Evolutionary conservation across 2,329 filamentous ascomycete species (phyloP), one percentile per base, ranked within the genome.

Genomic region (Grosmannia serpens): DNA sequence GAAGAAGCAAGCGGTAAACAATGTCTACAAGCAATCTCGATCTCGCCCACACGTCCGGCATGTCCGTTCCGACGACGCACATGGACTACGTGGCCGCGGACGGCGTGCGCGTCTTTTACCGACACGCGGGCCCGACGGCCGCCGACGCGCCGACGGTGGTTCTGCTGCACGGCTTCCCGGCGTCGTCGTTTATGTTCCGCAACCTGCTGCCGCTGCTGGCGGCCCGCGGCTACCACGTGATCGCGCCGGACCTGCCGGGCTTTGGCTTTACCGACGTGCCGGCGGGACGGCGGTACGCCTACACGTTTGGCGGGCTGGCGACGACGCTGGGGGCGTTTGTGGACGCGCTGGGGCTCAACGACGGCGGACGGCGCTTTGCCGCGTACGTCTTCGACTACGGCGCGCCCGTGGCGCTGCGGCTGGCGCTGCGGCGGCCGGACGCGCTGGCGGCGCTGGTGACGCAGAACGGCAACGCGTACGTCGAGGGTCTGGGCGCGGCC

Each of bases 351-450:
- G 60, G 69, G 3, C 70, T 84, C 41, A 15, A 33, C 47, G 31
- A 15, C 26, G 49, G 27, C 27, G 38, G 35, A 35, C 61, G 64
- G 17, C 74, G 72, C 35, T 83, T 77, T 68, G 74, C 77, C 17
- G 67, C 82, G 31, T 86, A 84, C 67, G 75, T 85, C 61, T 85
- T 85, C 66, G 82, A 85, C 70, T 85, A 85, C 65, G 82, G 82
- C 55, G 79, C 81, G 0, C 81, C 83, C 0, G 73, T 74, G 0
- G 81, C 75, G 1, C 69, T 83, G 27, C 75, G 80, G 2, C 70
- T 84, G 2, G 81, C 81, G 0, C 71, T 83, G 2, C 62, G 74
- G 50, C 70, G 76, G 2, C 77, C 78, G 0, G 67, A 75, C 1
- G 70, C 71, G 13, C 69, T 84, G 57, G 70, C 71, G 44, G 77